Percentiles rank a stretch among this genome's conserved stretches.
Conservation (phyloP, 345 rosid species). For the Salix viminalis region DNA sequence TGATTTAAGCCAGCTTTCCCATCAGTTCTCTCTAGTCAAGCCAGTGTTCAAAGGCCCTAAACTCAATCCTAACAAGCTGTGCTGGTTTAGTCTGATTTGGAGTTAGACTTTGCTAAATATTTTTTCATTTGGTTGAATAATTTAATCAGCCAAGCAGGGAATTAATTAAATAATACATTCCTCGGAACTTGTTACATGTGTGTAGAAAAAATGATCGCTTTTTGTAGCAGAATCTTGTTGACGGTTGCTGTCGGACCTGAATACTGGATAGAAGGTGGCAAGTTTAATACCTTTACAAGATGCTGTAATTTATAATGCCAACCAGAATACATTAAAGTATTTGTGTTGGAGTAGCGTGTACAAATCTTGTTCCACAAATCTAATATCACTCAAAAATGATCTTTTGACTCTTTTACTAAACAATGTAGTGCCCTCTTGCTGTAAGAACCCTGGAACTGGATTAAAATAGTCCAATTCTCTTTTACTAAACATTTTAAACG, state of each 20-base stretch:
- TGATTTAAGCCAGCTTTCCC: not conserved
- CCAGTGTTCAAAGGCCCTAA: not conserved
- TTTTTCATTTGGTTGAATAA: not conserved
- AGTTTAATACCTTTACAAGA: not conserved
- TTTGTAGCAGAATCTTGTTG: not conserved
- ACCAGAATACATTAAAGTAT: not conserved
- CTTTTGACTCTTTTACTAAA: not conserved
- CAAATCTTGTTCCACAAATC: not conserved
- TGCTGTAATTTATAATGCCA: not conserved
- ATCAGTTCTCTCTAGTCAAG: not conserved
- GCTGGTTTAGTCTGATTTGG: not conserved
- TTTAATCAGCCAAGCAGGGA: not conserved
- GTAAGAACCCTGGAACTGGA: not conserved
- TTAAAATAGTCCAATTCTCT: not conserved
- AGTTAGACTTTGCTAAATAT: not conserved
- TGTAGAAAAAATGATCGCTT: not conserved
- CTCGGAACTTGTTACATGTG: not conserved
- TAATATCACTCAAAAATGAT: not conserved
- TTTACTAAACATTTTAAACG: not conserved
- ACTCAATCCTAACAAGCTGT: not conserved
- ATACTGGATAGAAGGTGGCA: not conserved
- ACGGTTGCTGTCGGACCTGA: not conserved
- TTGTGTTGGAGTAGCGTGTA: not conserved
- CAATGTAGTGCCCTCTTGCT: not conserved
- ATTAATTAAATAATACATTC: not conserved